Evolutionary conservation across 306 rosid species (phyloP).

Genomic region (Cotoneaster glaucophyllus): DNA sequence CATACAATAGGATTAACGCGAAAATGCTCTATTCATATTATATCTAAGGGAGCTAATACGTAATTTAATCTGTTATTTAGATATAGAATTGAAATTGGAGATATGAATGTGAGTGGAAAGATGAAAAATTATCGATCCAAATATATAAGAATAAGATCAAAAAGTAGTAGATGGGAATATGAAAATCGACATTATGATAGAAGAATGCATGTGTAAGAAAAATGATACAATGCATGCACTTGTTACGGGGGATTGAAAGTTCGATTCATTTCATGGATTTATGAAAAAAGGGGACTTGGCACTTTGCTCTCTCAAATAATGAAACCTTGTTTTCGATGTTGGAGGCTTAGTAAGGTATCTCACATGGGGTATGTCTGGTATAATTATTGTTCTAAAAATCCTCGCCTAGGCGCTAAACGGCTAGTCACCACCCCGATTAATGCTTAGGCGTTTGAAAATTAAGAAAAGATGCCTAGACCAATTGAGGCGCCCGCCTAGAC

Average conservation of each 20-base stretch:
- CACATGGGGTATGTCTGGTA: conserved; percentile 34
- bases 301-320: conserved; percentile 4
- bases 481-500: too few relatives aligned
- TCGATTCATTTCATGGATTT: conserved; percentile 11
- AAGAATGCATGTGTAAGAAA: conserved; percentile 34
- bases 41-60: background rate
- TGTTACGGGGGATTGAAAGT: conserved; percentile 8
- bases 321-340: conserved; percentile 24
- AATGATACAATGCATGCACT: conserved; percentile 43
- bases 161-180: conserved; percentile 12
- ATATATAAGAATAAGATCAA: background rate
- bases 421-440: too few relatives aligned
- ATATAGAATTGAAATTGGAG: background rate
- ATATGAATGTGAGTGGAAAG: background rate
- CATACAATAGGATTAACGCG: too few relatives aligned
- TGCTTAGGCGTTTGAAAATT: too few relatives aligned
- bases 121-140: background rate
- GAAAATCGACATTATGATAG: conserved; percentile 23
- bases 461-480: too few relatives aligned
- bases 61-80: background rate
- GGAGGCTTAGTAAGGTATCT: conserved; percentile 36
- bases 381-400: too few relatives aligned
- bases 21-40: too few relatives aligned
- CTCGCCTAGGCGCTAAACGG: fast-evolving
- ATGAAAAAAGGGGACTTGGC: background rate